Percentiles rank a stretch among this genome's conserved stretches.
Evolutionary conservation across 2,329 filamentous ascomycete species (phyloP).

Genomic region (Colletotrichum shisoi): DNA sequence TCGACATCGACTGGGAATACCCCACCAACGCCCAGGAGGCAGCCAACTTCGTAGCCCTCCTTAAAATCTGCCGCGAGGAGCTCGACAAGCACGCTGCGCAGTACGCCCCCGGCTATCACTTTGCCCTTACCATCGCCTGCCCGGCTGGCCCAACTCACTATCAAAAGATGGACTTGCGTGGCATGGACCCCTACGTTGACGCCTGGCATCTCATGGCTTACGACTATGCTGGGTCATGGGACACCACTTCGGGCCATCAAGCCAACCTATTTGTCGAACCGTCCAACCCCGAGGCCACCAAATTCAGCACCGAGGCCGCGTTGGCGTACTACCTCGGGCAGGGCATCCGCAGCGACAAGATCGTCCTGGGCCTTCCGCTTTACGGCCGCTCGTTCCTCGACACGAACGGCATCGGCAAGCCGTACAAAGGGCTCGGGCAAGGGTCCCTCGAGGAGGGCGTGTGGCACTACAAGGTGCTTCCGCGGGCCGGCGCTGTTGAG

Average conservation of each 20-base stretch:
- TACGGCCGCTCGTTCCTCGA: constrained; percentile 79
- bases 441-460: constrained; percentile 68
- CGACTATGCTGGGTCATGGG: constrained; percentile 75
- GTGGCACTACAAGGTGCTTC: constrained; percentile 78
- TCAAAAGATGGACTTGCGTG: constrained; percentile 57
- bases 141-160: constrained; percentile 60
- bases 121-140: constrained; percentile 60
- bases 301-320: constrained; percentile 72
- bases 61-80: constrained; percentile 53
- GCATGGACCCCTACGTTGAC: constrained; percentile 66
- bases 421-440: constrained; percentile 69
- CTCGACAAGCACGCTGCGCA: constrained; percentile 54
- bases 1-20: constrained; percentile 68
- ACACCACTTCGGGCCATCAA: constrained; percentile 68
- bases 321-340: constrained; percentile 68
- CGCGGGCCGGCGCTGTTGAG: constrained; percentile 65
- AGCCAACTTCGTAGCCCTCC: constrained; percentile 52
- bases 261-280: constrained; percentile 70
- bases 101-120: constrained; percentile 55
- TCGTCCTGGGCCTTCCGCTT: constrained; percentile 78
- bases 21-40: constrained; percentile 53
- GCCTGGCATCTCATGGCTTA: constrained; percentile 73
- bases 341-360: constrained; percentile 68
- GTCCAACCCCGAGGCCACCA: constrained; percentile 64
- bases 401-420: constrained; percentile 71